phyloP scores from a whole-genome alignment of 2,329 filamentous ascomycete species.

The Neopestalotiopsis rosae region DNA sequence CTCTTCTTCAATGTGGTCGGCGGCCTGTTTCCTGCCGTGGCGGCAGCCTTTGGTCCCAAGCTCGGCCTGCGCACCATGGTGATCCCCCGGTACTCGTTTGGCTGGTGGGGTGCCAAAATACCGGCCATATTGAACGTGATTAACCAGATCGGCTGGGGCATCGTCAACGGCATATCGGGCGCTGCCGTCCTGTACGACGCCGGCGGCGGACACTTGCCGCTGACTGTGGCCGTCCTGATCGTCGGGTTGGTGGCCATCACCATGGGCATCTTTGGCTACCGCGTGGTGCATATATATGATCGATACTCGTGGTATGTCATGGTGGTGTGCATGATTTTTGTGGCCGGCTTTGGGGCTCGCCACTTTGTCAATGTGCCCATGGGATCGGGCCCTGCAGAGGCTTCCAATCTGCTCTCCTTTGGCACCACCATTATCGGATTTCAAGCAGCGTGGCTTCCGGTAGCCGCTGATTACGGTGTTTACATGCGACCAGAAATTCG shows the following conservation, averaged over 20 bases:
- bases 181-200: not conserved
- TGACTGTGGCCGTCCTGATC: not conserved
- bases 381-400: not conserved
- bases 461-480: not conserved
- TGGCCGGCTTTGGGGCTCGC: not conserved
- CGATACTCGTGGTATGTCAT: constrained; percentile 5
- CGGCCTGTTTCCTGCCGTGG: not conserved
- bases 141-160: constrained; percentile 5
- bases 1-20: not conserved
- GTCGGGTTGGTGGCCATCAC: not conserved
- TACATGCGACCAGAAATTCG: not conserved
- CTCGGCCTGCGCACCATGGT: constrained; percentile 4
- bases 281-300: constrained; percentile 3
- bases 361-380: constrained; percentile 9
- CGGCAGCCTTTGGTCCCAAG: not conserved
- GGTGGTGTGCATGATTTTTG: not conserved
- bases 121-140: not conserved
- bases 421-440: constrained; percentile 2
- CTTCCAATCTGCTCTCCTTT: not conserved
- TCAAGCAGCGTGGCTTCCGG: not conserved
- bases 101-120: not conserved
- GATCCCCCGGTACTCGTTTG: not conserved
- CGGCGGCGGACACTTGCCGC: not conserved
- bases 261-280: not conserved
- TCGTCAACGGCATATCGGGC: constrained; percentile 2